These are phyloP conservation scores for Quercus lobata DNA, from an alignment of 331 rosid species.

Conservation along the genomic window DNA sequence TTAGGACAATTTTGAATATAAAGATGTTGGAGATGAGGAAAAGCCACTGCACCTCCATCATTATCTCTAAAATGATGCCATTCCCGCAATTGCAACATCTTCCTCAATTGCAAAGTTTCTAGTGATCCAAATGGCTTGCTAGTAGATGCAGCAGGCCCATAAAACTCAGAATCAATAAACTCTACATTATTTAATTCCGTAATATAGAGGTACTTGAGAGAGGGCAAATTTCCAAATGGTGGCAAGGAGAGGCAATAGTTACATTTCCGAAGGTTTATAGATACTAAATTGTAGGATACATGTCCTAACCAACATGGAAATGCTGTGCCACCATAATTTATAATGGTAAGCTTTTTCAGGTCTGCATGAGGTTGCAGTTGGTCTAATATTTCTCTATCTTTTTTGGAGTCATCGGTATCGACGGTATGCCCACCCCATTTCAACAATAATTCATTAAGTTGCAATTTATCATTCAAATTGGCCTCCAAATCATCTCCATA, in stretches of 20 bases:
- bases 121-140: slow-evolving; percentile 1
- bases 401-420: neutral
- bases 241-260: slow-evolving; percentile 15
- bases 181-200: slow-evolving; percentile 10
- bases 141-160: neutral
- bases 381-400: neutral
- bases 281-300: neutral
- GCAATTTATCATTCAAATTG: neutral
- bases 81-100: slow-evolving; percentile 18
- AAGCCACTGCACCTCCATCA: too few species aligned
- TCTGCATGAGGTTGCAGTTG: neutral
- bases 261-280: slow-evolving; percentile 9
- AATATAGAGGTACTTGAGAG: slow-evolving; percentile 9
- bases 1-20: neutral
- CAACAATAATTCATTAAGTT: neutral
- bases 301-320: slow-evolving; percentile 21
- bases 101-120: slow-evolving; percentile 7
- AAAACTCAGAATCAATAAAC: slow-evolving; percentile 1
- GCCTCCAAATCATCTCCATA: neutral
- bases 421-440: neutral
- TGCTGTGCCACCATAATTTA: slow-evolving; percentile 12
- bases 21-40: too few species aligned
- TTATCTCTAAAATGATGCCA: neutral
- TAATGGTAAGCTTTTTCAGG: neutral
- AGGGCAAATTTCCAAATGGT: slow-evolving; percentile 25